Base-by-base conservation (phyloP, 805 yeast genomes). In the Saccharomycopsis babjevae region DNA sequence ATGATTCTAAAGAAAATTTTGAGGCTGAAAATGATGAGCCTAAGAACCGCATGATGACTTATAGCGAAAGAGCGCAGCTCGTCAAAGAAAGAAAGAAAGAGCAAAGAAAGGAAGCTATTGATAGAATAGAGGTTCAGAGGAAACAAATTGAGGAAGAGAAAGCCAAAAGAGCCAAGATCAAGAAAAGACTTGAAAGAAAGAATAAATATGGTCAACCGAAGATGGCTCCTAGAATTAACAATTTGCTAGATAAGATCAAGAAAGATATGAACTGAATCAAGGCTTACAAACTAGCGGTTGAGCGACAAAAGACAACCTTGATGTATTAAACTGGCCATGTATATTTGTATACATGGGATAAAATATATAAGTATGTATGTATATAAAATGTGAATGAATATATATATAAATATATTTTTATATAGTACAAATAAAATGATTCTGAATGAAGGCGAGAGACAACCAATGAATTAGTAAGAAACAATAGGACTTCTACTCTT, bases 211-310 rank as follows among this genome's bases (percentile, higher is more conserved):
- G 98, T 0, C 98, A 92, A 71, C 97, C 97, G 1, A 73, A 82
- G 54, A 89, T 92, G 93, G 97, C 90, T 0, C 96, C 97, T 16
- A 82, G 96, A 72, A 89, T 92, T 61, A 85, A 83, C 60, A 82
- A 83, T 66, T 75, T 92, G 54, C 76, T 92, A 57, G 94, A 87
- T 59, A 89, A 90, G 71, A 88, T 92, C 63, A 84, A 82, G 68
- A 73, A 72, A 34, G 85, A 82, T 64, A 50, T 55, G 22, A 25
- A 25, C n/a, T 46, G 32, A 46, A 11, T 36, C 15, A 22, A 20
- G 5, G 18, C 3, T 36, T 18, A 22, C 39, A 15, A 28, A 50
- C 22, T 7, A 7, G 38, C 5, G 11, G 10, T 34, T 3, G 38
- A 34, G 38, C 28, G 25, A 32, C 16, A 54, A 32, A 54, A 18